A percentile compares a stretch with the other conserved stretches of the same genome.
These are phyloP conservation scores for Prorocentrum cordatum DNA, from an alignment of 169 alveolate genomes.

Conservation along the genomic window DNA sequence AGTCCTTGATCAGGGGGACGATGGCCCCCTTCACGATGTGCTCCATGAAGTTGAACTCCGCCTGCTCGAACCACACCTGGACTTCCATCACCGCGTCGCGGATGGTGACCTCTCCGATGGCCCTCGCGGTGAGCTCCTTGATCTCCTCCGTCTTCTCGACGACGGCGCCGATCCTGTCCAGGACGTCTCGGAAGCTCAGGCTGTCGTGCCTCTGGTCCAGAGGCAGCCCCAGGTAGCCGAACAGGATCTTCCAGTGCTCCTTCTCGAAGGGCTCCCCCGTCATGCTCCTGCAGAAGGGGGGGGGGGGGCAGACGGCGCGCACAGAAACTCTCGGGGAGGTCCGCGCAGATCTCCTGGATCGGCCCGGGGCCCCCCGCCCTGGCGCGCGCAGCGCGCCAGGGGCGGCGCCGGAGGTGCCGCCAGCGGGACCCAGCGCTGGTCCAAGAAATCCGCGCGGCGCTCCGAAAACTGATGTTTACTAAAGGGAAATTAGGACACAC, in stretches of 20 bases:
- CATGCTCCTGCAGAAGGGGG: slow-evolving; percentile 79
- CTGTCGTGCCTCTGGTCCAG: slow-evolving; percentile 81
- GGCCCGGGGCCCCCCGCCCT: too few species aligned
- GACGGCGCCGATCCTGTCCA: slow-evolving; percentile 77
- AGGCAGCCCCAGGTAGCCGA: slow-evolving; percentile 79
- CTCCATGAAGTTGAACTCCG: slow-evolving; percentile 82
- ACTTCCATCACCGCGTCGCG: slow-evolving; percentile 88
- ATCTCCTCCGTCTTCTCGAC: slow-evolving; percentile 78
- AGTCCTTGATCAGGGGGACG: slow-evolving; percentile 86
- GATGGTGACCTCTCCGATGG: slow-evolving; percentile 89
- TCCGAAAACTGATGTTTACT: too few species aligned
- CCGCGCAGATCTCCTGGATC: too few species aligned
- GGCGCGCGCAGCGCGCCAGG: too few species aligned
- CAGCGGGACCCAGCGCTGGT: too few species aligned
- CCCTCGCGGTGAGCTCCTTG: slow-evolving; percentile 84
- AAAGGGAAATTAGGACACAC: too few species aligned
- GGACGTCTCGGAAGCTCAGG: slow-evolving; percentile 78
- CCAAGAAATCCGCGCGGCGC: too few species aligned
- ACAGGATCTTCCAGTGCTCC: slow-evolving; percentile 88
- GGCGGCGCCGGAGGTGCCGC: too few species aligned
- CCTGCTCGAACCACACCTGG: slow-evolving; percentile 86
- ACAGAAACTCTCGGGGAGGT: too few species aligned
- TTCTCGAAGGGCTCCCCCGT: slow-evolving; percentile 88
- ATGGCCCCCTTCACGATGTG: slow-evolving; percentile 71
- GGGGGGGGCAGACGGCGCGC: too few species aligned